These are phyloP conservation scores for Colletotrichum simmondsii DNA, from an alignment of 2,329 filamentous ascomycete species.

Conservation along the genomic window DNA sequence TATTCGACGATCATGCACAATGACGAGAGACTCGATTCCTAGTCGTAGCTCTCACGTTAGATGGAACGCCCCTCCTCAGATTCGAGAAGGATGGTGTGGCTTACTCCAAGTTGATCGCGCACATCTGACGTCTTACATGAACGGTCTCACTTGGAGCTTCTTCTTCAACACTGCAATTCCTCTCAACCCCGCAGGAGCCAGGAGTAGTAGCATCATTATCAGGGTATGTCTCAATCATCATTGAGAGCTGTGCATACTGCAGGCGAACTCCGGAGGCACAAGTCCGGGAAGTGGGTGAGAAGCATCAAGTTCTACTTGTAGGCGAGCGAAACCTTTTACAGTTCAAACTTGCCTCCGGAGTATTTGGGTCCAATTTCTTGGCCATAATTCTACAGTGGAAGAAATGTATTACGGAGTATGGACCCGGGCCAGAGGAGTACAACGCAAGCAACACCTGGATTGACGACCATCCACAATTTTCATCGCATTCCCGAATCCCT, in stretches of 20 bases:
- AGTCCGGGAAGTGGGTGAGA: background rate
- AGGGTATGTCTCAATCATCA: background rate
- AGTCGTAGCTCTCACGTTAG: background rate
- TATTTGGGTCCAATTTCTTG: background rate
- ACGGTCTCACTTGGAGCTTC: background rate
- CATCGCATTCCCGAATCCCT: background rate
- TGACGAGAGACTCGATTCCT: background rate
- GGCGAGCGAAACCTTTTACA: background rate
- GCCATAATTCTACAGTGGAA: background rate
- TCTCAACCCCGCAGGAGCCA: too few relatives aligned
- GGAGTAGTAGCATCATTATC: background rate
- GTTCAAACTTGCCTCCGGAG: background rate
- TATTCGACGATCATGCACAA: background rate
- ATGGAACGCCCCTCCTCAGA: background rate
- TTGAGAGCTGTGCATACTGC: background rate
- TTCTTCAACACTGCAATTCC: background rate
- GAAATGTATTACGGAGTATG: background rate
- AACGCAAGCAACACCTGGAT: background rate
- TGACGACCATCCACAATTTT: background rate
- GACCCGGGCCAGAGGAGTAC: background rate
- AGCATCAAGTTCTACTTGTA: background rate
- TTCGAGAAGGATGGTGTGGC: background rate
- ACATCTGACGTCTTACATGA: background rate
- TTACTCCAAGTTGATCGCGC: background rate
- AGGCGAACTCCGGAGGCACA: background rate